Evolutionary conservation across 306 rosid species (phyloP).

Genomic region (Prunus fruticosa): DNA sequence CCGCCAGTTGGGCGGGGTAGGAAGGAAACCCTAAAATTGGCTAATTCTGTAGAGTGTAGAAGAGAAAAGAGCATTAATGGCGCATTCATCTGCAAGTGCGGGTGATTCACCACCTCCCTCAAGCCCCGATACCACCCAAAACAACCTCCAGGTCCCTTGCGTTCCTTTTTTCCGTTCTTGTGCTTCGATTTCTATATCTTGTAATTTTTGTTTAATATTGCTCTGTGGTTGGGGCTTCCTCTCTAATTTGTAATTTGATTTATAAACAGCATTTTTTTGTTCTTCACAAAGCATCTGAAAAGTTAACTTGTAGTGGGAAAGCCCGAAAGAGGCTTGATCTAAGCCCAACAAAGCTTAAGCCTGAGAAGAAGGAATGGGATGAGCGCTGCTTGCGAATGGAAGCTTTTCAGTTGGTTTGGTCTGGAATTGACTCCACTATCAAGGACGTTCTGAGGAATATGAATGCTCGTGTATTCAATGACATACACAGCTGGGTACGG

Average conservation of each 20-base stretch:
- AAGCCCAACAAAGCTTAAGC: constrained; percentile 31
- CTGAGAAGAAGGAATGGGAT: constrained; percentile 19
- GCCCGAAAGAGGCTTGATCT: constrained; percentile 48
- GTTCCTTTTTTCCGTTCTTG: no score
- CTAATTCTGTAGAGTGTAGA: not conserved
- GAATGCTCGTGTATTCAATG: constrained; percentile 52
- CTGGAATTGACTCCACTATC: constrained; percentile 63
- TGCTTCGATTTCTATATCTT: not conserved
- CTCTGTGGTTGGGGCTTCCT: no score
- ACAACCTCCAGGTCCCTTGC: constrained; percentile 24
- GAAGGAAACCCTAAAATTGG: constrained; percentile 4
- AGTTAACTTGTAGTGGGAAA: constrained; percentile 6
- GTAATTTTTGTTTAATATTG: not conserved
- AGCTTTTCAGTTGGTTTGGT: constrained; percentile 62
- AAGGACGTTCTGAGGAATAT: constrained; percentile 62
- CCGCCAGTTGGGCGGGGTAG: not conserved
- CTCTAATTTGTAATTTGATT: no score
- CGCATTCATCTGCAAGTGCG: not conserved
- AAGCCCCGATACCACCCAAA: constrained; percentile 12
- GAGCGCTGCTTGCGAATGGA: constrained; percentile 32
- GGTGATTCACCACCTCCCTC: constrained; percentile 19
- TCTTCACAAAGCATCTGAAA: constrained; percentile 61
- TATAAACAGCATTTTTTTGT: constrained; percentile 62
- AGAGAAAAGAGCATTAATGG: not conserved
- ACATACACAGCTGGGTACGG: constrained; percentile 62